Percentiles rank a stretch among this genome's conserved stretches.
Conservation (phyloP, 2,329 filamentous ascomycete species). For the Pseudogymnoascus sp. region DNA sequence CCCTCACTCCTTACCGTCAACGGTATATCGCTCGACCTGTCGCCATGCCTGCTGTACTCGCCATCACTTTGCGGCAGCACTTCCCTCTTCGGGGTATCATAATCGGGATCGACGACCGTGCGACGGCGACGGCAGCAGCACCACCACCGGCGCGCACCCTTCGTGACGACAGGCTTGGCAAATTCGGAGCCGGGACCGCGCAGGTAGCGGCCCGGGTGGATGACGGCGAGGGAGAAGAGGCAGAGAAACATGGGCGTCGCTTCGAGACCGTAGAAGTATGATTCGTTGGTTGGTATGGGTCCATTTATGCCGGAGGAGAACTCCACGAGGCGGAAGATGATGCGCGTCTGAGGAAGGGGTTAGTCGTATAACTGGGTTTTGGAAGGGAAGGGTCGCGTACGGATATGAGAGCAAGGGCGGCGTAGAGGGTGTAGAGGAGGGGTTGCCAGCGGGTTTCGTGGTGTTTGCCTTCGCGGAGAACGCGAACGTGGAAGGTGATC, state of each 20-base stretch:
- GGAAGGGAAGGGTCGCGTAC: not conserved
- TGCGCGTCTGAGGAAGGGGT: slow-evolving; percentile 36
- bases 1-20: not conserved
- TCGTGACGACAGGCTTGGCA: slow-evolving; percentile 27
- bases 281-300: slow-evolving; percentile 40
- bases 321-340: slow-evolving; percentile 52
- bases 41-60: not conserved
- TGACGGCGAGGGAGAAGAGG: slow-evolving; percentile 34
- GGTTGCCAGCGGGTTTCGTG: slow-evolving; percentile 13
- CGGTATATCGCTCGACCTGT: not conserved
- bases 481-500: slow-evolving; percentile 27
- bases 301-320: slow-evolving; percentile 44
- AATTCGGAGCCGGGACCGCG: slow-evolving; percentile 39
- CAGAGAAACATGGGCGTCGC: slow-evolving; percentile 47
- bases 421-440: not conserved
- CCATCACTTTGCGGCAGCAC: not conserved
- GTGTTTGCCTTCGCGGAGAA: slow-evolving; percentile 16
- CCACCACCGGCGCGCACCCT: not conserved
- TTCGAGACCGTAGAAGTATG: slow-evolving; percentile 44
- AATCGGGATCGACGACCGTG: not conserved
- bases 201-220: slow-evolving; percentile 42
- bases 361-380: not conserved
- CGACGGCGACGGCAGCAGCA: not conserved
- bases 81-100: not conserved
- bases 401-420: not conserved